Conservation (phyloP, 306 rosid species). For the Rosa multiflora region DNA sequence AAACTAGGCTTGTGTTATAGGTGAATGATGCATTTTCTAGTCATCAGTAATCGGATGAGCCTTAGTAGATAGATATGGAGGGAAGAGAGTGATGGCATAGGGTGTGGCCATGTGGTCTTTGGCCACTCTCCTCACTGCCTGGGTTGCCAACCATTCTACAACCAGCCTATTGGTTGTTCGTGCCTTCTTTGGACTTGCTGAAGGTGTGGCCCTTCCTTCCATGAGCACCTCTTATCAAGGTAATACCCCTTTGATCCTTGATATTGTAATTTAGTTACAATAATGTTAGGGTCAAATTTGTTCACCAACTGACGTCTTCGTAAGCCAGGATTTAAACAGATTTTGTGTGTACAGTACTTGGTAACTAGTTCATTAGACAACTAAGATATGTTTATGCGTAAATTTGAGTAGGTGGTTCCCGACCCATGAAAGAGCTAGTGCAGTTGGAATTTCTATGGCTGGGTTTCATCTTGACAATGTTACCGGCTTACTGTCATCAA, state of each 20-base stretch:
- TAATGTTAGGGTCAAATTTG: not conserved
- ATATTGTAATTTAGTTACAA: not conserved
- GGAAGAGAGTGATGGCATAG: constrained; percentile 77
- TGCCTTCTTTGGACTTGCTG: constrained; percentile 86
- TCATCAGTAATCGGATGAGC: constrained; percentile 95
- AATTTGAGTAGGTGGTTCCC: constrained; percentile 80
- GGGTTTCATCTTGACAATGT: constrained; percentile 98
- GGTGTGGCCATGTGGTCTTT: constrained; percentile 85
- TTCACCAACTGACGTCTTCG: not conserved
- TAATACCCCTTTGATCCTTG: constrained; percentile 28
- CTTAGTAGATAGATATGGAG: constrained; percentile 86
- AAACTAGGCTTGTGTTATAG: no score
- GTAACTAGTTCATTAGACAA: not conserved
- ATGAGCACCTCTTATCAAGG: constrained; percentile 85
- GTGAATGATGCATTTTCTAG: constrained; percentile 33
- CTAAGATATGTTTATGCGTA: not conserved
- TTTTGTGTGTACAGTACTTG: not conserved
- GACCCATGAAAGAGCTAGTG: constrained; percentile 82
- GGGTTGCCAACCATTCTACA: constrained; percentile 89
- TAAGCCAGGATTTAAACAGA: not conserved
- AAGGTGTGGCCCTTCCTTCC: constrained; percentile 90
- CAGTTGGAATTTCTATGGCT: constrained; percentile 89
- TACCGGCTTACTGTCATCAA: constrained; percentile 63
- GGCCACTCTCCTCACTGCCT: constrained; percentile 86
- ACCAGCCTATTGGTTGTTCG: constrained; percentile 66